Evolutionary conservation across 164 flowering plant species (phyloP), one percentile per base, ranked within the genome.

Genomic region (Dillenia suffruticosa): DNA sequence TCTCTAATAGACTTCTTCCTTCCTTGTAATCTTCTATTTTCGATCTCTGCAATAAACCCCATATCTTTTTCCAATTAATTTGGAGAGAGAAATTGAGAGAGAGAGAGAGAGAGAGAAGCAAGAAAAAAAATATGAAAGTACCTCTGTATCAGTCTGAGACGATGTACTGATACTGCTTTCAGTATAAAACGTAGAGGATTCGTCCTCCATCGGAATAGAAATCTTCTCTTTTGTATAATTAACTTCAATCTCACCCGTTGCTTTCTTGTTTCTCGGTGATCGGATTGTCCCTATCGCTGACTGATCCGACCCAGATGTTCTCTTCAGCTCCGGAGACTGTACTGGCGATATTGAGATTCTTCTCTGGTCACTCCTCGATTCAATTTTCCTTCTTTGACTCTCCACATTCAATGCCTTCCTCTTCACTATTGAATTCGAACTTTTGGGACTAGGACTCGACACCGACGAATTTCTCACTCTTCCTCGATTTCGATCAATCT

Each of bases 81-180:
- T 5, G 12, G 40, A 58, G 12, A 40, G 17, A 8, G 50, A 50
- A 9, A 22, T 16, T 10, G 48, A 40, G 22, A 15, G 9, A 22
- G n/a, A 55, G 48, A 40, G 22, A 15, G 9, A 22, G n/a, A 55
- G 26, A 54, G 10, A 15, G 22, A 15, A 59, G n/a, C 13, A 60
- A 32, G 59, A 19, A 54, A n/a, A 51, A 22, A 51, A n/a, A n/a
- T 51, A n/a, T 51, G 5, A 14, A 10, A 24, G 9, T 71, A 84
- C 96, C 87, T 89, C 98, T 1, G 82, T 55, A 44, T 89, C 90
- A 11, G 77, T 68, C 15, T 74, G 88, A 48, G 90, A 84, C 6
- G 84, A 74, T 0, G 85, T 72, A 59, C 92, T 85, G 51, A 76
- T 53, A 51, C 82, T 83, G 57, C 86, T 73, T 49, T 73, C 88